phyloP scores from a whole-genome alignment of 23 red algal species.

The Gracilaria caudata region DNA sequence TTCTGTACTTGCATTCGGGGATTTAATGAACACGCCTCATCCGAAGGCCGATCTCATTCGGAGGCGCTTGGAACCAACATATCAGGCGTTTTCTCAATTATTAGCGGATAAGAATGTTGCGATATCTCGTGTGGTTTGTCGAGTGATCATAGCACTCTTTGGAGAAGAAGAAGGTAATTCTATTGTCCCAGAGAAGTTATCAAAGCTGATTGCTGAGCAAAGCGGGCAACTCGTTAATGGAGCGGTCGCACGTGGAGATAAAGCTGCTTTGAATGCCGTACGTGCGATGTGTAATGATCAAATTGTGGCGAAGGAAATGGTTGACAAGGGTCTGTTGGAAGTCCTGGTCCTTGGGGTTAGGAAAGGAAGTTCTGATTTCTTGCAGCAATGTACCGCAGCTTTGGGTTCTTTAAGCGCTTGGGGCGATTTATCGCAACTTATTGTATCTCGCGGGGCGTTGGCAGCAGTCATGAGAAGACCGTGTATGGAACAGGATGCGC shows the following conservation, averaged over 20 bases:
- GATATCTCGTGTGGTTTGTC: slow-evolving; percentile 27
- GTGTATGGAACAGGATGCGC: slow-evolving; percentile 40
- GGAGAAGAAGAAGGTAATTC: slow-evolving; percentile 7
- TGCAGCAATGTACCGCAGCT: slow-evolving; percentile 38
- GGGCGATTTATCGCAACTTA: neutral
- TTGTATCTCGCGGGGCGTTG: slow-evolving; percentile 45
- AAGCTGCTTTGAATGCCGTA: slow-evolving; percentile 38
- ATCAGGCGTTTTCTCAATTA: slow-evolving; percentile 47
- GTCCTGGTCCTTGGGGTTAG: slow-evolving; percentile 35
- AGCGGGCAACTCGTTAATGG: slow-evolving; percentile 51
- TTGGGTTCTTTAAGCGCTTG: slow-evolving; percentile 19
- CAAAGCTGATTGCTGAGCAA: slow-evolving; percentile 35
- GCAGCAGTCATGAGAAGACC: slow-evolving; percentile 34
- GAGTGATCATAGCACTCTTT: slow-evolving; percentile 34
- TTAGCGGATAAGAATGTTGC: slow-evolving; percentile 37
- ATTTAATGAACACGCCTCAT: slow-evolving; percentile 66
- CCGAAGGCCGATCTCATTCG: slow-evolving; percentile 62
- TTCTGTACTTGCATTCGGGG: slow-evolving; percentile 47
- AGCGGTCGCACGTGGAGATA: slow-evolving; percentile 27
- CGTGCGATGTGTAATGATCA: slow-evolving; percentile 63
- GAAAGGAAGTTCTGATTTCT: slow-evolving; percentile 53
- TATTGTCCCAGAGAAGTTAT: slow-evolving; percentile 5
- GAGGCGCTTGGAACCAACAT: slow-evolving; percentile 42
- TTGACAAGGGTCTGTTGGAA: slow-evolving; percentile 55
- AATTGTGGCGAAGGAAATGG: slow-evolving; percentile 40